phyloP scores from a whole-genome alignment of 306 rosid species.

The Hippophae tibetana region DNA sequence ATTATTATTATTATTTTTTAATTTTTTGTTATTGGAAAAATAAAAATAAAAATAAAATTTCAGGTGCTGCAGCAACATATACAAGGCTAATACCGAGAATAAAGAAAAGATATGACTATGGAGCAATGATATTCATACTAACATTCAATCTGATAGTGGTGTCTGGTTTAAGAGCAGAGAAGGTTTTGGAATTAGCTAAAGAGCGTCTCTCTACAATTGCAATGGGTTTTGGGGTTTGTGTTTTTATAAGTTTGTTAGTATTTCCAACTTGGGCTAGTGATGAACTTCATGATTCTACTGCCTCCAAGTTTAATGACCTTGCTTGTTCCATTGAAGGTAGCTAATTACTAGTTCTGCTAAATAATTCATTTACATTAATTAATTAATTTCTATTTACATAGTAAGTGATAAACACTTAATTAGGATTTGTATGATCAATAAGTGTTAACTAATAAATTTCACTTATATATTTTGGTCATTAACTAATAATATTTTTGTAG shows the following conservation, averaged over 20 bases:
- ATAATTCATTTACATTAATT: too few relatives aligned
- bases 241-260: conserved; percentile 48
- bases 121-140: conserved; percentile 53
- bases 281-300: conserved; percentile 62
- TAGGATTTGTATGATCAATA: too few relatives aligned
- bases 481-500: conserved; percentile 14
- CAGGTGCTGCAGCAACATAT: conserved; percentile 61
- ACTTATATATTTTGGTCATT: neutral
- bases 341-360: too few relatives aligned
- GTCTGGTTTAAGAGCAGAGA: conserved; percentile 46
- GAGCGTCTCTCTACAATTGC: conserved; percentile 54
- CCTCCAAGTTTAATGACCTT: conserved; percentile 42
- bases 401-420: too few relatives aligned
- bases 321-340: conserved; percentile 63
- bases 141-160: conserved; percentile 75
- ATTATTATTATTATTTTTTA: too few relatives aligned
- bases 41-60: neutral
- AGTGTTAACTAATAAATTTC: neutral
- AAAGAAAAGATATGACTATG: conserved; percentile 78
- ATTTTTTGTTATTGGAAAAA: too few relatives aligned
- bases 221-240: conserved; percentile 55
- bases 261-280: conserved; percentile 84
- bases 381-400: neutral
- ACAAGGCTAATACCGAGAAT: conserved; percentile 43
- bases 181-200: conserved; percentile 51